Conservation (phyloP, 2,329 filamentous ascomycete genomes). For the Ophiosphaerella korrae region DNA sequence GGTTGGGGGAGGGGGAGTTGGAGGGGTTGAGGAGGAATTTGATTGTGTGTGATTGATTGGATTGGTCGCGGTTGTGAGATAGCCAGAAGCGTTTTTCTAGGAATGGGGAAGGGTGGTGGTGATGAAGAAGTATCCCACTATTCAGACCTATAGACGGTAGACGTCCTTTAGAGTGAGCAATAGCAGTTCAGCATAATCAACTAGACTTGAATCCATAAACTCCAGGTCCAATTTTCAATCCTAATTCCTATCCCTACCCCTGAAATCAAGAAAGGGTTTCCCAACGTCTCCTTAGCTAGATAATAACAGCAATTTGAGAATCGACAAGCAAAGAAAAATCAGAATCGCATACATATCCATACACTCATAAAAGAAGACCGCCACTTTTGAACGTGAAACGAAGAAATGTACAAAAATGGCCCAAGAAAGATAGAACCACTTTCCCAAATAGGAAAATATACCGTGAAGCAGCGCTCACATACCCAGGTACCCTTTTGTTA, state of each 20-base stretch:
- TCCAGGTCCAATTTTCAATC: too few species aligned
- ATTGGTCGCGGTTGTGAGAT: neutral
- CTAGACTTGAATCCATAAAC: too few species aligned
- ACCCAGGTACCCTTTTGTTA: too few species aligned
- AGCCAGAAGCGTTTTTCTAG: neutral
- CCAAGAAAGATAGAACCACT: neutral
- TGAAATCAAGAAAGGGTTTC: too few species aligned
- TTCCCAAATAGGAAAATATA: neutral
- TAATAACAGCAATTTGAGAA: neutral
- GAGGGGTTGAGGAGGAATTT: constrained; percentile 49
- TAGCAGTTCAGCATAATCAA: too few species aligned
- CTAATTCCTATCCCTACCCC: too few species aligned
- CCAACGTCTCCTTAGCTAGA: neutral
- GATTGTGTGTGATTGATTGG: constrained; percentile 14
- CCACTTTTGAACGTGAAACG: constrained; percentile 49
- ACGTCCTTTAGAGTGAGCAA: too few species aligned
- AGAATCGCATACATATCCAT: neutral
- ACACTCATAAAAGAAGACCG: constrained; percentile 22
- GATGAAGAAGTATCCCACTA: neutral
- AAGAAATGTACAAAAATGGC: neutral
- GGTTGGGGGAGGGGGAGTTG: constrained; percentile 62
- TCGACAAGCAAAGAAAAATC: neutral
- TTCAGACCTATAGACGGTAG: too few species aligned
- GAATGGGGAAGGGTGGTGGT: neutral
- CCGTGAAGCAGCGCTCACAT: neutral